Evolutionary conservation across 139 green algal genomes (phyloP).

Genomic region (Pseudopediastrum boryanum): DNA sequence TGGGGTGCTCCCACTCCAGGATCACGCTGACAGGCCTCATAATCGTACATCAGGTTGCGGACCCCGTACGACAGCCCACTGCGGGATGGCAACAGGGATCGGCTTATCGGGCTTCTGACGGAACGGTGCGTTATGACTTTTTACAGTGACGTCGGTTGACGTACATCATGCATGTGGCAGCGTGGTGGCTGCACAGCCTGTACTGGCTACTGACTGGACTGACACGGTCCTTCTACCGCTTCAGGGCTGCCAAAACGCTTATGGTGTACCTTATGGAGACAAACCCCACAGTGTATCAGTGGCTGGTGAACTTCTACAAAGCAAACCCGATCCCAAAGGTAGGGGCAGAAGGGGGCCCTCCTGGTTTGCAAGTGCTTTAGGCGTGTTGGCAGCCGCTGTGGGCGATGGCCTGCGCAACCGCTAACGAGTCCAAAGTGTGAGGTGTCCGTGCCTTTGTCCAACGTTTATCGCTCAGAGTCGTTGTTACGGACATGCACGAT

Average conservation of each 20-base stretch:
- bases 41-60: constrained; percentile 18
- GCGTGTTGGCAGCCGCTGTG: too few species aligned
- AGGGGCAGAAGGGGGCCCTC: too few species aligned
- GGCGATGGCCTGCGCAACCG: too few species aligned
- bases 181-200: background rate
- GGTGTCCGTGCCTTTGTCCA: too few species aligned
- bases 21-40: background rate
- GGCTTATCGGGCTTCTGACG: constrained; percentile 81
- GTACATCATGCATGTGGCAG: background rate
- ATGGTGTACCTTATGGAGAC: constrained; percentile 78
- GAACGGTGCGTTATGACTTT: constrained; percentile 48
- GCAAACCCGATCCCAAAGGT: constrained; percentile 69
- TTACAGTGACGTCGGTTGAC: background rate
- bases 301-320: constrained; percentile 61
- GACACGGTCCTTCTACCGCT: background rate
- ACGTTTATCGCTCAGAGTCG: too few species aligned
- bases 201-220: background rate
- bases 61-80: constrained; percentile 74
- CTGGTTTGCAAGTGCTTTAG: too few species aligned
- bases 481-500: too few species aligned
- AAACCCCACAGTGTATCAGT: constrained; percentile 72
- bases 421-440: too few species aligned
- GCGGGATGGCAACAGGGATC: constrained; percentile 82
- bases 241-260: constrained; percentile 77
- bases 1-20: background rate